These are phyloP conservation scores for Herpetospermum pedunculosum DNA, from an alignment of 306 rosid genomes.

Conservation along the genomic window DNA sequence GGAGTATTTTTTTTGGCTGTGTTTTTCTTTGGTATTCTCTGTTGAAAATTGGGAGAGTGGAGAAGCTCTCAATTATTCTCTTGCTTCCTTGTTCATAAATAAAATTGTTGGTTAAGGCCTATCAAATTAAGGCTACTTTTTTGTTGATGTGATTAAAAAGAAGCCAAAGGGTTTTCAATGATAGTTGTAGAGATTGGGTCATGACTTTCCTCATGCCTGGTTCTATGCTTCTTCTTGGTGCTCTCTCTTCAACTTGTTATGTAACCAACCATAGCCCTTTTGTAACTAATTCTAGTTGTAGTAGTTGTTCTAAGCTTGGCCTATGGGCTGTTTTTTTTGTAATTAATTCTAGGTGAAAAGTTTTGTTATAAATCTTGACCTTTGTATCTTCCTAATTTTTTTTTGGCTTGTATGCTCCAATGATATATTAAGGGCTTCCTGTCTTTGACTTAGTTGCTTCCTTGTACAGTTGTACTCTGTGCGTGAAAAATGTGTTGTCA, in stretches of 20 bases:
- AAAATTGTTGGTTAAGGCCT: too few species aligned
- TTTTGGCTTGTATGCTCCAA: not conserved
- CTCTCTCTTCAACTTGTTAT: not conserved
- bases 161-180: not conserved
- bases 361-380: not conserved
- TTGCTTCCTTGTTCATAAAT: too few species aligned
- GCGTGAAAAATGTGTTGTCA: not conserved
- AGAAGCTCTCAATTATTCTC: too few species aligned
- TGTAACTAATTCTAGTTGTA: not conserved
- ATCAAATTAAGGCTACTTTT: not conserved
- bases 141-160: not conserved
- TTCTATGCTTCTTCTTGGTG: not conserved
- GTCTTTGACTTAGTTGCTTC: not conserved
- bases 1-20: too few species aligned
- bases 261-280: not conserved
- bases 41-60: too few species aligned
- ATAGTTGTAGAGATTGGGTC: not conserved
- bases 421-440: not conserved
- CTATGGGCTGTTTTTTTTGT: not conserved
- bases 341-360: not conserved
- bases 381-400: not conserved
- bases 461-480: not conserved
- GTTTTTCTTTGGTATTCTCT: too few species aligned
- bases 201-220: not conserved
- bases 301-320: not conserved